Evolutionary conservation across 768 basidiomycete genomes (phyloP).

Genomic region (Dentipellis sp.): DNA sequence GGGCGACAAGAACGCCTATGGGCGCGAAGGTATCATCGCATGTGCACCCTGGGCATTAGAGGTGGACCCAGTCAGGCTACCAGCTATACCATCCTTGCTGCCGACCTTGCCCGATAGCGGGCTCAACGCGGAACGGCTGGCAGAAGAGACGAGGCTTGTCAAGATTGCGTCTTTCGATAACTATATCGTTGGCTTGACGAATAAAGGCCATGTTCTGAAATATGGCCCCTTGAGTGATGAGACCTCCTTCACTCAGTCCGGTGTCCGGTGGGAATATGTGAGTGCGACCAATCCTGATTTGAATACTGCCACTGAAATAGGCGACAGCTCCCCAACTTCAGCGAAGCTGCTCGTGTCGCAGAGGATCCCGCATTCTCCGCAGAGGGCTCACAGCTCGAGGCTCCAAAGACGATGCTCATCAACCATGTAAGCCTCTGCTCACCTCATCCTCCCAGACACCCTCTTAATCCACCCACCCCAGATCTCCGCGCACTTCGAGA

Average conservation of each 20-base stretch:
- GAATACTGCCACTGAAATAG: not conserved
- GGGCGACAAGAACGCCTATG: conserved; percentile 24
- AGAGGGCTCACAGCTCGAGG: conserved; percentile 16
- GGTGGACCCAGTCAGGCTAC: conserved; percentile 47
- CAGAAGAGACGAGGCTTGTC: conserved; percentile 40
- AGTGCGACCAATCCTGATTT: conserved; percentile 13
- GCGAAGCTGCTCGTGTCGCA: conserved; percentile 46
- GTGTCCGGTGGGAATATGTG: conserved; percentile 66
- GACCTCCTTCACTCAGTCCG: conserved; percentile 17
- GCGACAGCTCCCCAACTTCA: conserved; percentile 64
- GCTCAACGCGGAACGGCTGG: conserved; percentile 15
- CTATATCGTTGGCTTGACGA: conserved; percentile 72
- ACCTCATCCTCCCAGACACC: not conserved
- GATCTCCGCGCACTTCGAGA: conserved; percentile 78
- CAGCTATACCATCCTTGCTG: conserved; percentile 52
- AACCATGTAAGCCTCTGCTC: conserved; percentile 50
- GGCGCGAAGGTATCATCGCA: conserved; percentile 36
- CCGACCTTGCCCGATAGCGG: conserved; percentile 36
- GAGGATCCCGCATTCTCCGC: conserved; percentile 35
- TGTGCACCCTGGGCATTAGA: conserved; percentile 54
- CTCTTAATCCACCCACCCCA: conserved; percentile 25
- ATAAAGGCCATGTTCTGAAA: conserved; percentile 68
- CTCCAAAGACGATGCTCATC: conserved; percentile 46
- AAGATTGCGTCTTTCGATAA: conserved; percentile 76
- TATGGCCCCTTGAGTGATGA: conserved; percentile 40